phyloP scores from a whole-genome alignment of 2,329 filamentous ascomycete species.

The Cercospora sojina region DNA sequence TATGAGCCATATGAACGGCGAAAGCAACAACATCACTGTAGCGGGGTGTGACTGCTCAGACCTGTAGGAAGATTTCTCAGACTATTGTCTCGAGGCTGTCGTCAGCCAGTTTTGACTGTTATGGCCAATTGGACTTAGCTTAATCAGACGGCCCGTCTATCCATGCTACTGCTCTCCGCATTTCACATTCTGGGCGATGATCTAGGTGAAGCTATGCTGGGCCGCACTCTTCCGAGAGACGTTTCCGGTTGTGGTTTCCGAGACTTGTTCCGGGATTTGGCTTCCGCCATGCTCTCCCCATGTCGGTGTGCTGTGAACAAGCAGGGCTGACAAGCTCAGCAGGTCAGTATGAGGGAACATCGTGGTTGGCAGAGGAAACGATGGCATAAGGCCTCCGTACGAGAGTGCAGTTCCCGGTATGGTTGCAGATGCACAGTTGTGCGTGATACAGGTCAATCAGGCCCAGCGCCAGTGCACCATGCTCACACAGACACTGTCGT shows the following conservation, averaged over 20 bases:
- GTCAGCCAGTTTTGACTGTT: neutral
- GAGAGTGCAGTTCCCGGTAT: neutral
- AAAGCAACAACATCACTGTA: neutral
- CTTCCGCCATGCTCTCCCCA: neutral
- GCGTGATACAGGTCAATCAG: neutral
- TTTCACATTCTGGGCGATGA: neutral
- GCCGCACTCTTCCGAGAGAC: neutral
- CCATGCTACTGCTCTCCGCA: neutral
- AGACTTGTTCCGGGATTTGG: neutral
- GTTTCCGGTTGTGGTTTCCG: neutral
- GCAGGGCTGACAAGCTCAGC: neutral
- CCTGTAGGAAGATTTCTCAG: neutral
- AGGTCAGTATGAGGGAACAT: neutral
- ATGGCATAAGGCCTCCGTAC: too few species aligned
- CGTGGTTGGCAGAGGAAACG: neutral
- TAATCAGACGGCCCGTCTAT: neutral
- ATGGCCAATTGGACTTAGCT: neutral
- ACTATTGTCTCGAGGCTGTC: neutral
- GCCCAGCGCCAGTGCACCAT: neutral
- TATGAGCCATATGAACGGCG: neutral
- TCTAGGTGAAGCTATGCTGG: neutral
- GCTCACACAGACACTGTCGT: neutral
- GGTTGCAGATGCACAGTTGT: neutral
- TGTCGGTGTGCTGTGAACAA: too few species aligned
- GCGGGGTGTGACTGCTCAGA: neutral